Base-by-base conservation (phyloP, 1,139 yeast genomes). In the Yamadazyma trypodendri region DNA sequence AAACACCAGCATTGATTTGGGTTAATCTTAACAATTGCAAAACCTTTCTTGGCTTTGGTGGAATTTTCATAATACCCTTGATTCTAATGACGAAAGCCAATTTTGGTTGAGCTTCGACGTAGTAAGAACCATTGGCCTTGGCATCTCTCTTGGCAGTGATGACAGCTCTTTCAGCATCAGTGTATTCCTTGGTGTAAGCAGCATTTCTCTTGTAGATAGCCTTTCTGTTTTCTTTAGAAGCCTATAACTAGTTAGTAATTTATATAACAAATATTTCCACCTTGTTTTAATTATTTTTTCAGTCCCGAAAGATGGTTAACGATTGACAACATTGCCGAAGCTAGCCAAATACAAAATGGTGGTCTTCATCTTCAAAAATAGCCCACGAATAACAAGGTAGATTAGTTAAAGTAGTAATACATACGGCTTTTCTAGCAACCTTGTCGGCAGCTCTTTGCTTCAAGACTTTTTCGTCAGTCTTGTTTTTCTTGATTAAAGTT, bases 281-380 rank as follows among this genome's bases (percentile, higher is more conserved):
- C 21, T 18, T 18, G 21, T 35, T 20, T 37, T 34, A 29, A 36
- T 39, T 31, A 40, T 49, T 51, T 66, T 61, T 63, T 89, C 97
- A 89, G 97, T 74, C 96, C 95, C 95, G 97, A 89, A 89, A 89
- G 97, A 89, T 89, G 97, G 97, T 89, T 88, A 83, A 84, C 84
- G 77, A 80, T 82, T 68, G 90, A 87, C 96, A 83, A 67, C 96
- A 89, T 84, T 60, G 96, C 88, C 77, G 58, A 53, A 65, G 87
- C 94, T 84, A 84, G 94, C 80, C 88, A 63, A 78, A 75, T 68
- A 68, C 73, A 68, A 61, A 62, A 66, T 71, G 63, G 73, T 14
- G 72, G 72, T 66, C 44, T 65, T 79, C 87, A 80, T 81, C 87
- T 79, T 81, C 68, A 48, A 48, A 45, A 45, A 40, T 44, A 24